Percentiles rank a stretch among this genome's conserved stretches.
Conservation (phyloP, 176 grass and related monocot genomes). For the Triticum monococcum region DNA sequence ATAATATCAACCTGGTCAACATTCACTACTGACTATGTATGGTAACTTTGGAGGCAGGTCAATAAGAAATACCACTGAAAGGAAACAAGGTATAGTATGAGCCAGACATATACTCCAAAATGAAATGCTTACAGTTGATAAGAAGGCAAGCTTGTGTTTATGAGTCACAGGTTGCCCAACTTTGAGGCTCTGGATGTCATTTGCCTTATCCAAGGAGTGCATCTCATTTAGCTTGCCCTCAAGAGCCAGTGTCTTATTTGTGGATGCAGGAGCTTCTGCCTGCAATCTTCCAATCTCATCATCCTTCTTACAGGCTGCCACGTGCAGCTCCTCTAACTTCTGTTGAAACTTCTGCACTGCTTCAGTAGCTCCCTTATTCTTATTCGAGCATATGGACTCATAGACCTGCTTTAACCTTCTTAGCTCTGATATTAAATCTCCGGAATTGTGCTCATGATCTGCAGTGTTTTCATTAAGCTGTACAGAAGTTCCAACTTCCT, state of each 20-base stretch:
- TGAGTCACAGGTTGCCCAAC: neutral
- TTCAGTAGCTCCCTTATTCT: conserved; percentile 50
- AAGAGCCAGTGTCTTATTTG: neutral
- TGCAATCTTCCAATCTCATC: conserved; percentile 32
- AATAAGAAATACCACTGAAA: neutral
- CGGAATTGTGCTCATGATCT: conserved; percentile 3
- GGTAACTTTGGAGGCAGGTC: neutral
- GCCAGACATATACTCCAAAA: neutral
- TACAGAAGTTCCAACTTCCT: neutral
- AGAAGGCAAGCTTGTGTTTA: neutral
- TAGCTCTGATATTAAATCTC: conserved; percentile 28
- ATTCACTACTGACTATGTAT: neutral
- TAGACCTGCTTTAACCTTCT: conserved; percentile 44
- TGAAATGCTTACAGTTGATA: neutral
- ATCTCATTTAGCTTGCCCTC: neutral
- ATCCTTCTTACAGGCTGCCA: conserved; percentile 34
- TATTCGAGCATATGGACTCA: conserved; percentile 31
- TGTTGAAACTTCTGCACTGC: conserved; percentile 27
- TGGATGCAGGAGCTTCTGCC: neutral
- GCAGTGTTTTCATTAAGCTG: neutral
- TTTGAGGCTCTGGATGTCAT: neutral
- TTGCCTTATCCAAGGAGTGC: neutral
- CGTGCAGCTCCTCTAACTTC: conserved; percentile 27
- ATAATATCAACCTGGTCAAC: neutral
- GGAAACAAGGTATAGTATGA: neutral